Evolutionary conservation across 176 grass and related monocot genomes (phyloP).

Genomic region (Carex pumila): DNA sequence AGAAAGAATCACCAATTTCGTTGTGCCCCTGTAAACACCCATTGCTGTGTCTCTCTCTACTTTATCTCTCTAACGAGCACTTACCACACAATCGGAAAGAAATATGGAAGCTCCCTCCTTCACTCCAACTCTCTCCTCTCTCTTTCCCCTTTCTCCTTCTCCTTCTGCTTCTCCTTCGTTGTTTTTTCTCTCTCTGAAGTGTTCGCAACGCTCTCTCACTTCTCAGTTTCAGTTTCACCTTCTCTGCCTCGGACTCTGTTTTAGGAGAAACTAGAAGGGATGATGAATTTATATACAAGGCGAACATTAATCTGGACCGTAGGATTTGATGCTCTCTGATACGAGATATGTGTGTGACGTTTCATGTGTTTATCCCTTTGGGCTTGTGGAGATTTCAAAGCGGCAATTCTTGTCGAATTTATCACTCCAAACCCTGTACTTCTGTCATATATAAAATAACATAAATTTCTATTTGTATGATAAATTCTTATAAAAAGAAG

Average conservation of each 20-base stretch:
- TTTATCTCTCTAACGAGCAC: neutral
- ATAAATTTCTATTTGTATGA: neutral
- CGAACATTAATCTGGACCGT: slow-evolving; percentile 3
- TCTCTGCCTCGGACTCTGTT: neutral
- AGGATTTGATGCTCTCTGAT: neutral
- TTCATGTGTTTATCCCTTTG: neutral
- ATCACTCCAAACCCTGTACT: neutral
- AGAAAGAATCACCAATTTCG: slow-evolving; percentile 24
- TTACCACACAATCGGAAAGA: neutral
- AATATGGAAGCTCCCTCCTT: neutral
- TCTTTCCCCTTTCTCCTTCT: too few relatives aligned
- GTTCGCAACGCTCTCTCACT: neutral
- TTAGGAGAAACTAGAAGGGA: neutral
- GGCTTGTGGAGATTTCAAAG: neutral
- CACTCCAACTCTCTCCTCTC: too few relatives aligned
- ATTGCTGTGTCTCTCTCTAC: neutral
- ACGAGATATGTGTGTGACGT: slow-evolving; percentile 6
- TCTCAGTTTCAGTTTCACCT: neutral
- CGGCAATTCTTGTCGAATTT: neutral
- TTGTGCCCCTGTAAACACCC: slow-evolving; percentile 34
- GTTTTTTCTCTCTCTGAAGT: neutral
- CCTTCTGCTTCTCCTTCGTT: too few relatives aligned
- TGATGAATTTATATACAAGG: slow-evolving; percentile 26
- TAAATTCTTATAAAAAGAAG: neutral
- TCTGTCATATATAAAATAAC: neutral